Conservation (phyloP, 305 asterid species). For the Plantago lanceolata region DNA sequence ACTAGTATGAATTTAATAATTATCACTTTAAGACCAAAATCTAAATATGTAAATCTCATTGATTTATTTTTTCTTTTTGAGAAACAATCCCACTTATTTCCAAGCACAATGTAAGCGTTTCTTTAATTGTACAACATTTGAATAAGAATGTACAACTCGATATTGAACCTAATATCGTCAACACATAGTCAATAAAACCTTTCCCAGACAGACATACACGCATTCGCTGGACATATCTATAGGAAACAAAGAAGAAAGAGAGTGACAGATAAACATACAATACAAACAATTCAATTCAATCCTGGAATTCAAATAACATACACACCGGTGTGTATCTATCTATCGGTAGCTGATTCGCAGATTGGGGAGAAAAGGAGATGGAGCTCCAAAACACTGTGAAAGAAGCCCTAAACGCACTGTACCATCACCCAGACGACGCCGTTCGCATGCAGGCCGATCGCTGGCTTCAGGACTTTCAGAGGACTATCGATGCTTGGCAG, state of each 20-base stretch:
- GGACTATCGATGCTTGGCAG: slow-evolving; percentile 99
- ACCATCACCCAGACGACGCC: slow-evolving; percentile 93
- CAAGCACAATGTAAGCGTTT: no score
- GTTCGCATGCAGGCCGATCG: slow-evolving; percentile 96
- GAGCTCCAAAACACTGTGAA: slow-evolving; percentile 91
- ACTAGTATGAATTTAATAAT: no score
- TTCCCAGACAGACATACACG: background rate
- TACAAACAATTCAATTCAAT: background rate
- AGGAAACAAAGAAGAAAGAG: background rate
- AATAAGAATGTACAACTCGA: background rate
- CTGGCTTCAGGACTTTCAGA: slow-evolving; percentile 94
- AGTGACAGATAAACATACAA: background rate
- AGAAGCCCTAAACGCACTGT: slow-evolving; percentile 96
- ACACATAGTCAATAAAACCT: background rate
- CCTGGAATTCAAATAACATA: background rate
- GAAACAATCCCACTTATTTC: no score
- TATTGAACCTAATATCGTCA: background rate
- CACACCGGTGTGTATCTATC: background rate
- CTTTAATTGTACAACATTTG: no score
- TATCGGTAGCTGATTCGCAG: slow-evolving; percentile 24
- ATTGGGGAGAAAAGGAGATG: slow-evolving; percentile 31
- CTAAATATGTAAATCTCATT: no score
- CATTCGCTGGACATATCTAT: background rate
- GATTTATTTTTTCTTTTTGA: no score
- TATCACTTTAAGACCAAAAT: no score